phyloP scores from a whole-genome alignment of 306 rosid species.

The Cicer yamashitae region DNA sequence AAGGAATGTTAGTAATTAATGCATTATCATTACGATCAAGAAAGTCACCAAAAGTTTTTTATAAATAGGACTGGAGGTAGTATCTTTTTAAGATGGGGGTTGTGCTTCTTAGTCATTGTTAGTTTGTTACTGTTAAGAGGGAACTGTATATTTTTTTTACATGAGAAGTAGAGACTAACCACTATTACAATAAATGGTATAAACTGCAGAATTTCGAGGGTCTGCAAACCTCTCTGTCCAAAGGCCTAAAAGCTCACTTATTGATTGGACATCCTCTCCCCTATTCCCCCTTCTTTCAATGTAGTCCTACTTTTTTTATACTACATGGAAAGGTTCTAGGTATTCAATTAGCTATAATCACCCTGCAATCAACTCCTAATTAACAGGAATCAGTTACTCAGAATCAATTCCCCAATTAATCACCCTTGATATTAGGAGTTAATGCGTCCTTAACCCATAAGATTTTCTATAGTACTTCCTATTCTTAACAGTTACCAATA shows the following conservation, averaged over 20 bases:
- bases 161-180: not conserved
- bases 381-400: conserved; percentile 28
- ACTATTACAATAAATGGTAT: not conserved
- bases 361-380: conserved; percentile 11
- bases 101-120: conserved; percentile 20
- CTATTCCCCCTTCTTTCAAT: not conserved
- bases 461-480: conserved; percentile 14
- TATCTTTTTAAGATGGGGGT: conserved; percentile 1
- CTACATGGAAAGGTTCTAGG: not conserved
- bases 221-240: conserved; percentile 1
- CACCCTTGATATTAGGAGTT: conserved; percentile 17
- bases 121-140: not conserved
- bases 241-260: not conserved
- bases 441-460: conserved; percentile 13
- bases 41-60: too few relatives aligned
- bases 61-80: too few relatives aligned
- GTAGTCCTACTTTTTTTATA: conserved; percentile 3
- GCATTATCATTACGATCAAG: too few relatives aligned
- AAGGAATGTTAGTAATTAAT: too few relatives aligned
- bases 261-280: not conserved
- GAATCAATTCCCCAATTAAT: conserved; percentile 10
- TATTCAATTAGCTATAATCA: conserved; percentile 6
- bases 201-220: not conserved
- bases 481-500: conserved; percentile 13
- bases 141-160: conserved; percentile 7